These are phyloP conservation scores for Sugiyamaella chiloensis DNA, from an alignment of 805 yeast genomes.

Conservation along the genomic window DNA sequence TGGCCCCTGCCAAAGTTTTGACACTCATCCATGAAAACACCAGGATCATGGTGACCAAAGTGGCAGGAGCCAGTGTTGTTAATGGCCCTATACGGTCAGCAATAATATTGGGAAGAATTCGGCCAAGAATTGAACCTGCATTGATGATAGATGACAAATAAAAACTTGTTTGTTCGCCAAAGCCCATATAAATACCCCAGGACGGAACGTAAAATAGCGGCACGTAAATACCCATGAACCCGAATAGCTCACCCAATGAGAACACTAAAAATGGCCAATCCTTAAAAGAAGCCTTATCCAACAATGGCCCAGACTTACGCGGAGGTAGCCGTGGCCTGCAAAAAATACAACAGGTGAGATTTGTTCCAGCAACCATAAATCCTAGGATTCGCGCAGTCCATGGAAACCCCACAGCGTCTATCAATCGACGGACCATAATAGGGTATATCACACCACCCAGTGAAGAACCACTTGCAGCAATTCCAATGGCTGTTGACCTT, in stretches of 20 bases:
- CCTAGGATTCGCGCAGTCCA: slow-evolving; percentile 51
- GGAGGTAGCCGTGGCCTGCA: slow-evolving; percentile 32
- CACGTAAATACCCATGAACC: slow-evolving; percentile 32
- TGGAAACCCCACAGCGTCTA: slow-evolving; percentile 43
- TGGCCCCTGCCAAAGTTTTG: slow-evolving; percentile 30
- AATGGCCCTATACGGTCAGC: slow-evolving; percentile 49
- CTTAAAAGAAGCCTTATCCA: slow-evolving; percentile 24
- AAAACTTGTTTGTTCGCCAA: slow-evolving; percentile 20
- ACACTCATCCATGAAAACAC: slow-evolving; percentile 38
- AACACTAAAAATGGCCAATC: slow-evolving; percentile 28
- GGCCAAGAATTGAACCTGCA: slow-evolving; percentile 45
- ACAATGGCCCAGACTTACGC: slow-evolving; percentile 24
- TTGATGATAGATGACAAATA: slow-evolving; percentile 36
- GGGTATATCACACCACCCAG: slow-evolving; percentile 51
- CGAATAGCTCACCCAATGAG: slow-evolving; percentile 27
- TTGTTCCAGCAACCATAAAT: slow-evolving; percentile 37
- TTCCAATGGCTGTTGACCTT: slow-evolving; percentile 45
- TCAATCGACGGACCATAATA: slow-evolving; percentile 42
- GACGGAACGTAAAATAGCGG: slow-evolving; percentile 35
- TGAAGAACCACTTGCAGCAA: slow-evolving; percentile 50
- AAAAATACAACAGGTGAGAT: slow-evolving; percentile 24
- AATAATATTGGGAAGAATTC: slow-evolving; percentile 46
- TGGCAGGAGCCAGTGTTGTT: slow-evolving; percentile 37
- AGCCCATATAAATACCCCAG: slow-evolving; percentile 29
- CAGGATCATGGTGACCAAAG: slow-evolving; percentile 31